Conservation (phyloP, 805 yeast species). For the Saturnispora ahearnii region DNA sequence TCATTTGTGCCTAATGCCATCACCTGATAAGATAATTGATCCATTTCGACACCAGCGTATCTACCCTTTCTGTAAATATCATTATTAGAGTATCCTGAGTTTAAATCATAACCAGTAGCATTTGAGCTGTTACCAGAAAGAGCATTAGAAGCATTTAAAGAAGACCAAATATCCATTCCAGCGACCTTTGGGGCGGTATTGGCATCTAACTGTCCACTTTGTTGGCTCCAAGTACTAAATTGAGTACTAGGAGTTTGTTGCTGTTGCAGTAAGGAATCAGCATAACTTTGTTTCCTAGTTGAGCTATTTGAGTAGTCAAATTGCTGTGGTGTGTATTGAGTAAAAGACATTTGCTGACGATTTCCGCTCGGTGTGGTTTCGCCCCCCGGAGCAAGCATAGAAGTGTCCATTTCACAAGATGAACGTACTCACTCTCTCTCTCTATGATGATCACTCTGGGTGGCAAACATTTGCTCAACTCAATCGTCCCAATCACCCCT, state of each 20-base stretch:
- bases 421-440: too few species aligned
- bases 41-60: conserved; percentile 20
- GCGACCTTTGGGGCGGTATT: neutral
- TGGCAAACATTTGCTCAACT: neutral
- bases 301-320: neutral
- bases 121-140: neutral
- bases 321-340: neutral
- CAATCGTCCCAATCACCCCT: neutral
- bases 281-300: neutral
- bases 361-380: neutral
- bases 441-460: neutral
- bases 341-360: neutral
- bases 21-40: conserved; percentile 21
- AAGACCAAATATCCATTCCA: conserved; percentile 1
- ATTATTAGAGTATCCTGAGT: neutral
- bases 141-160: conserved; percentile 1
- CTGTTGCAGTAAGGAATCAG: neutral
- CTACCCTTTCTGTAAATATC: conserved; percentile 7
- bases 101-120: neutral
- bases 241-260: neutral
- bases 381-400: neutral
- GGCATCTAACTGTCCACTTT: neutral
- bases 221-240: neutral
- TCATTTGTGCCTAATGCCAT: conserved; percentile 18
- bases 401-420: neutral